Base-by-base conservation (phyloP, 2,329 filamentous ascomycete species). In the Coniella vitis region DNA sequence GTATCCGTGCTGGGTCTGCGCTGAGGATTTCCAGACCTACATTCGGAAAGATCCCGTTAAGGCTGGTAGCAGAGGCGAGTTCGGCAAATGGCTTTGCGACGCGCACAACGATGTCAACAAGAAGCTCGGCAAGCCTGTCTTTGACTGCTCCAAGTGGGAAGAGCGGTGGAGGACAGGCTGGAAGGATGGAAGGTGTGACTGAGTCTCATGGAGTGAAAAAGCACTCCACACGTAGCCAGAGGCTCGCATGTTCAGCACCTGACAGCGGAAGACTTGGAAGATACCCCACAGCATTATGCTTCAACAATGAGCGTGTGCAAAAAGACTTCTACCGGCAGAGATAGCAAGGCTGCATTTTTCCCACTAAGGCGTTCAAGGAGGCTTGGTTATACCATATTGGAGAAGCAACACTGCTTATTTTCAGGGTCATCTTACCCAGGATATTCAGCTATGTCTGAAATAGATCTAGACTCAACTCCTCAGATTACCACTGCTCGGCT, bases 1-100 rank as follows among this genome's bases (percentile, higher is more conserved):
- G 17, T 98, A 98, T 63, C 93, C 93, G 4, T 98, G 93, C 72
- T 95, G 90, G 89, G 79, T 86, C 3, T 98, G 93, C 67, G 93
- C 90, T 31, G 86, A 91, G 53, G 91, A 97, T 63, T 96, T 98
- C 65, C 85, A 85, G 65, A 65, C 65, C 0, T 97, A 91, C 76
- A 84, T 97, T 72, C 74, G 73, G 54, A 76, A 77, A 54, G 86
- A 90, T 56, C 78, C 79, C 61, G 83, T 91, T 35, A 65, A 66
- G 53, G 70, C 78, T 8, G 71, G 68, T 35, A 78, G 75, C 55
- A 69, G 81, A 34, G 78, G 81, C 49, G 85, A 89, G 58, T 89
- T 93, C 65, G 87, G 87, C 20, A 73, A 72, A 52, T 94, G 88
- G 88, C 76, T 93, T 65, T 94, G 87, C 62, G 83, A 86, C 60